Evolutionary conservation across 2,329 filamentous ascomycete species (phyloP), one percentile per base, ranked within the genome.

Genomic region (Alternaria sp.): DNA sequence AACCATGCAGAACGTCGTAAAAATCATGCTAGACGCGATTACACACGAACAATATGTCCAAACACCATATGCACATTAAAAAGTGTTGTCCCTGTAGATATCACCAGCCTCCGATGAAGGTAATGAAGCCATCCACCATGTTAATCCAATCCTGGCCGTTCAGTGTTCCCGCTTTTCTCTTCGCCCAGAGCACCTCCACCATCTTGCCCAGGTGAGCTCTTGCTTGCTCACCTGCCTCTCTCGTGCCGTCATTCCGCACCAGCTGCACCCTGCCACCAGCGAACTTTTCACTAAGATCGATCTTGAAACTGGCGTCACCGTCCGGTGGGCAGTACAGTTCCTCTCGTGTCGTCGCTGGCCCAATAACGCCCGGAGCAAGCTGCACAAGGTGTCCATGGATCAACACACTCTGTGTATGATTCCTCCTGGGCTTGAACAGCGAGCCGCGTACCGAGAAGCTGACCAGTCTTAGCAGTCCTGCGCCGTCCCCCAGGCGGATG

Each of bases 231-330:
- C 71, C 77, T 9, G 72, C 73, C 34, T 71, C 68, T n/a, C 44
- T 51, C 3, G 69, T 74, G 9, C 77, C 77, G 47, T 78, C 76
- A 43, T 77, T 77, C 51, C 76, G 57, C 43, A 75, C 62, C 26
- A 79, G 48, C 51, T 69, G 63, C 5, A 79, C 76, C 32, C 61
- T 65, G 0, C 77, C 77, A 6, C 75, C 72, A 1, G 54, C 32
- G 36, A 62, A 74, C 66, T 78, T 77, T 62, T 79, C 77, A 51
- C 75, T 78, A 20, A 79, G 57, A 32, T 79, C 75, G 34, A 79
- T 75, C 34, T 59, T 68, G 64, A 78, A 79, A 26, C 72, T 77
- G 9, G 77, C 76, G 48, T 78, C 76, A 3, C 77, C 76, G 30
- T 79, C 76, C 1, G 76, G 73, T 5, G 74, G 73, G 42, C 63